Conservation (phyloP, 805 yeast genomes). For the Candida insectalens region DNA sequence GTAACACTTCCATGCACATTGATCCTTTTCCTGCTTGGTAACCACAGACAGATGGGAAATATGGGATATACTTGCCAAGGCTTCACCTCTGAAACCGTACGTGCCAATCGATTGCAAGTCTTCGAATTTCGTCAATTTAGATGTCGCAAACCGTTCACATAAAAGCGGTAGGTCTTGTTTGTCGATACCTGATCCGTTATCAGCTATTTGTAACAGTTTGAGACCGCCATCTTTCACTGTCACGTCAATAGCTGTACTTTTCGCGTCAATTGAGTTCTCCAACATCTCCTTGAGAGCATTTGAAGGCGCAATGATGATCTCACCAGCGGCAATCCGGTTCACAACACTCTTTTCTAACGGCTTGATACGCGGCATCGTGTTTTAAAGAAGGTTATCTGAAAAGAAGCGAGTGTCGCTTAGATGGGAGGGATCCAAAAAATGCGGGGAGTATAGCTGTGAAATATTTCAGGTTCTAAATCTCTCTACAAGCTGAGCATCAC, state of each 20-base stretch:
- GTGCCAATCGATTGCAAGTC: conserved; percentile 67
- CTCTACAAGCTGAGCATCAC: background rate
- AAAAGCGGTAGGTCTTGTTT: conserved; percentile 65
- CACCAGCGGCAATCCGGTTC: conserved; percentile 94
- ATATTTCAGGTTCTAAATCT: background rate
- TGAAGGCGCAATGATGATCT: conserved; percentile 86
- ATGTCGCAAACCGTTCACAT: conserved; percentile 91
- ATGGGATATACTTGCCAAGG: conserved; percentile 89
- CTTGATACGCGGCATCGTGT: conserved; percentile 9
- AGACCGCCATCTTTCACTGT: conserved; percentile 88
- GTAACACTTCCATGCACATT: conserved; percentile 64
- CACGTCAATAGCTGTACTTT: conserved; percentile 63
- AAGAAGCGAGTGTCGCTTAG: no score
- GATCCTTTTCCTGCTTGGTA: conserved; percentile 53
- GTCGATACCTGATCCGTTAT: conserved; percentile 78
- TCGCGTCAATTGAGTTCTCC: conserved; percentile 89
- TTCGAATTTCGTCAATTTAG: conserved; percentile 65
- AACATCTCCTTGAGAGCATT: conserved; percentile 90
- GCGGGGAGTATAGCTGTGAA: background rate
- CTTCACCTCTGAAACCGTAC: conserved; percentile 95
- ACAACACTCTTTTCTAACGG: conserved; percentile 62
- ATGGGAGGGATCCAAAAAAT: background rate
- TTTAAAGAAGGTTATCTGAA: no score
- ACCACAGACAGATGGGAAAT: conserved; percentile 73
- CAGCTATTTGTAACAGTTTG: conserved; percentile 76